phyloP scores from a whole-genome alignment of 2,329 filamentous ascomycete species.

The Penicillium crustosum region DNA sequence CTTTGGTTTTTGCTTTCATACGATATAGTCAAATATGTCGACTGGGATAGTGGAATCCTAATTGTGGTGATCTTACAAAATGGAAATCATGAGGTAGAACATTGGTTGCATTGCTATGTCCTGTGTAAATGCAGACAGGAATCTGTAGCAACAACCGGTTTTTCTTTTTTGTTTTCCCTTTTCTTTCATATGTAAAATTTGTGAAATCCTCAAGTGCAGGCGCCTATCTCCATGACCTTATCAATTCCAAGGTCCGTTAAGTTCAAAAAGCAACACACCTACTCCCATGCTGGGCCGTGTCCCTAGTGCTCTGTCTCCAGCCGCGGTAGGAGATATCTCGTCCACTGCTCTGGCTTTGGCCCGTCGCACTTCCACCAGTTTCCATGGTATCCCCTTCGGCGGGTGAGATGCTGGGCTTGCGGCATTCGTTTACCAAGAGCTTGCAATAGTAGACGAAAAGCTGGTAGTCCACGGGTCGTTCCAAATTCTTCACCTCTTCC shows the following conservation, averaged over 20 bases:
- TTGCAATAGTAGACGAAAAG: constrained; percentile 6
- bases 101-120: neutral
- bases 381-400: neutral
- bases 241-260: neutral
- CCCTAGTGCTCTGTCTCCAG: constrained; percentile 1
- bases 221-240: neutral
- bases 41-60: neutral
- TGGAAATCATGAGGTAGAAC: too few relatives aligned
- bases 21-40: neutral
- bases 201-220: rapidly evolving
- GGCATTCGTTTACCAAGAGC: neutral
- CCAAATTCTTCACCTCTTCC: neutral
- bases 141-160: neutral
- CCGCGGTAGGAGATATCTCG: constrained; percentile 2
- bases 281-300: neutral
- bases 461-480: neutral
- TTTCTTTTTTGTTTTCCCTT: neutral
- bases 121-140: neutral
- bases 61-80: neutral
- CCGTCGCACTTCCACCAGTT: neutral
- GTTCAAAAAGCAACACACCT: neutral
- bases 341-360: neutral
- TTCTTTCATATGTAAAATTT: neutral
- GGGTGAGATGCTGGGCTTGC: neutral
- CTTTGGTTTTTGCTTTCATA: neutral